phyloP scores from a whole-genome alignment of 2,329 filamentous ascomycete species.

The Ophiocordyceps camponoti-rufipedis region DNA sequence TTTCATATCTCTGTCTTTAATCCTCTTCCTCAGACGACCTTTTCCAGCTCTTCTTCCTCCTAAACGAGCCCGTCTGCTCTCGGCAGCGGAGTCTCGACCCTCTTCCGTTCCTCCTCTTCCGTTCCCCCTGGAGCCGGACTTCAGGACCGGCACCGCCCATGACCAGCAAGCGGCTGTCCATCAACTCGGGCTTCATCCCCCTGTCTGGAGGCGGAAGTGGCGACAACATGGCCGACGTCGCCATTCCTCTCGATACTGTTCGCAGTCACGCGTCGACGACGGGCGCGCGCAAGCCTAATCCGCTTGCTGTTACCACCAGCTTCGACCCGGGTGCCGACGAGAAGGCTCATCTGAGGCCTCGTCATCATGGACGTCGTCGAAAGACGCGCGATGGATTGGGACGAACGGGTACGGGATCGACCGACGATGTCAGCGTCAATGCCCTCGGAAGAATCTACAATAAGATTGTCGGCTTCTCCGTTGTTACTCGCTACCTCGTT shows the following conservation, averaged over 20 bases:
- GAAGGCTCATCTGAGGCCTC: background rate
- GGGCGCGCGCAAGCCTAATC: background rate
- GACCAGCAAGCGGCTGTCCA: background rate
- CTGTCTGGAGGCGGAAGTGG: background rate
- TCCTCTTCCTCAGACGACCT: background rate
- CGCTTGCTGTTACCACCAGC: background rate
- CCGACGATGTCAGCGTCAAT: slow-evolving; percentile 38
- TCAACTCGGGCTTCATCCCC: background rate
- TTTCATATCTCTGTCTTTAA: too few species aligned
- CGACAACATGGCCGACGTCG: background rate
- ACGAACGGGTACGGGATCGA: slow-evolving; percentile 24
- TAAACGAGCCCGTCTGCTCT: background rate
- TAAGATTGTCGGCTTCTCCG: slow-evolving; percentile 43
- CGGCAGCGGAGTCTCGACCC: background rate
- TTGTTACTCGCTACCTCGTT: slow-evolving; percentile 47
- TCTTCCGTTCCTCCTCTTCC: background rate
- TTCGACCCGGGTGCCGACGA: background rate
- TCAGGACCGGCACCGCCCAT: background rate
- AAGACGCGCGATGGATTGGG: slow-evolving; percentile 21
- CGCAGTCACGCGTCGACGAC: background rate
- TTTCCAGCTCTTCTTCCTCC: background rate
- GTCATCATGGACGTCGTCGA: slow-evolving; percentile 27
- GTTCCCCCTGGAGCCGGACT: background rate
- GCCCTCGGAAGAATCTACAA: slow-evolving; percentile 48
- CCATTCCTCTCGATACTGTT: background rate